A percentile compares a stretch with the other conserved stretches of the same genome.
Evolutionary conservation across 2,329 filamentous ascomycete species (phyloP).

Genomic region (Ciborinia camelliae): DNA sequence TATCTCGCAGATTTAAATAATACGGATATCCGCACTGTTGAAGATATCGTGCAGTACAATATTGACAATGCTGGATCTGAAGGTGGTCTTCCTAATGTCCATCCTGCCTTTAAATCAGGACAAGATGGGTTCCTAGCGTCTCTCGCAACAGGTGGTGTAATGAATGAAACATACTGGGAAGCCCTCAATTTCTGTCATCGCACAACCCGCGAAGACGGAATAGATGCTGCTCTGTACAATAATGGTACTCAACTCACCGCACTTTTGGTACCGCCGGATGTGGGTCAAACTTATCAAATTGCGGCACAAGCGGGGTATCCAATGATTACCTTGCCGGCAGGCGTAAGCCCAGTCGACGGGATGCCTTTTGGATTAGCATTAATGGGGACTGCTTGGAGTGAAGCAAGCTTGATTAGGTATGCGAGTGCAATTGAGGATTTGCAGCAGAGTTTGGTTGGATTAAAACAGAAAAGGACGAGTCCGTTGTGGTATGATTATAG

Average conservation of each 20-base stretch:
- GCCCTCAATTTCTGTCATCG: constrained; percentile 60
- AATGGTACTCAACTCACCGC: constrained; percentile 50
- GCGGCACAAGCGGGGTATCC: constrained; percentile 75
- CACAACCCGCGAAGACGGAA: constrained; percentile 60
- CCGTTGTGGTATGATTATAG: constrained; percentile 54
- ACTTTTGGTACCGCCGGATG: constrained; percentile 65
- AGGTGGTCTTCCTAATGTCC: constrained; percentile 58
- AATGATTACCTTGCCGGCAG: constrained; percentile 65
- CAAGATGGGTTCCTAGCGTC: constrained; percentile 69
- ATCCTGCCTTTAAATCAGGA: constrained; percentile 65
- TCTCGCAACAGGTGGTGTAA: constrained; percentile 56
- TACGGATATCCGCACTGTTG: constrained; percentile 50
- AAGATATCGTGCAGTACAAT: constrained; percentile 65
- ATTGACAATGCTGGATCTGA: constrained; percentile 61
- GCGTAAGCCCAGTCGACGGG: constrained; percentile 49
- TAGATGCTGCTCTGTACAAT: constrained; percentile 61
- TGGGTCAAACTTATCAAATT: constrained; percentile 65
- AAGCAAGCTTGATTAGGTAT: constrained; percentile 55
- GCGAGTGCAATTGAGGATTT: constrained; percentile 62
- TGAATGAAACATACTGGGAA: constrained; percentile 63
- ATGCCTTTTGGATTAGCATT: constrained; percentile 62
- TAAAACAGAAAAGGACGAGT: constrained; percentile 46
- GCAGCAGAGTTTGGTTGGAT: constrained; percentile 39
- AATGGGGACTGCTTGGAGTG: constrained; percentile 59
- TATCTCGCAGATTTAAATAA: constrained; percentile 55